Conservation (phyloP, 2,329 filamentous ascomycete species). For the Claviceps humidiphila region DNA sequence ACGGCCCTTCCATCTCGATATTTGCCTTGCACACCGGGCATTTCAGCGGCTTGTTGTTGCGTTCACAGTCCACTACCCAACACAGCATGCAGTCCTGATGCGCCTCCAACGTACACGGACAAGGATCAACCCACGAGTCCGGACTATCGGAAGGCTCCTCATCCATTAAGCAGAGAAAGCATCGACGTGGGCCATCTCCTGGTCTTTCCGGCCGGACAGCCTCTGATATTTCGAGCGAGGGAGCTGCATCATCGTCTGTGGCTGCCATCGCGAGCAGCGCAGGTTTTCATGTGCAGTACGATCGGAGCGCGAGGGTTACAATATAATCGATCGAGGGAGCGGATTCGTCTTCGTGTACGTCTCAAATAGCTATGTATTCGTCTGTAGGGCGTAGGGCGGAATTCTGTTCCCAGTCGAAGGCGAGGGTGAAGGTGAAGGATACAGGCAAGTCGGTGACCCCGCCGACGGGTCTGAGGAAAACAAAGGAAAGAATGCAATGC, state of each 20-base stretch:
- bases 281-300: neutral
- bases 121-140: constrained; percentile 68
- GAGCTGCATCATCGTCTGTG: constrained; percentile 2
- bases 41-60: constrained; percentile 48
- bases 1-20: constrained; percentile 64
- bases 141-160: constrained; percentile 35
- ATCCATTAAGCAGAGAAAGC: constrained; percentile 52
- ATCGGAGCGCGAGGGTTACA: too few species aligned
- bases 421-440: neutral
- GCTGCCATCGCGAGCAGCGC: constrained; percentile 1
- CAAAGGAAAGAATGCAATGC: too few species aligned
- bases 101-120: constrained; percentile 78
- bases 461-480: too few species aligned
- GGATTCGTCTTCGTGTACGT: neutral
- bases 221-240: constrained; percentile 8
- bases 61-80: constrained; percentile 87
- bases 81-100: constrained; percentile 83
- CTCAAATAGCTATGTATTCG: constrained; percentile 1
- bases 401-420: neutral
- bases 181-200: constrained; percentile 27
- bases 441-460: neutral
- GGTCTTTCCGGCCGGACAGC: constrained; percentile 8
- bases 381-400: neutral
- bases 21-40: constrained; percentile 84
- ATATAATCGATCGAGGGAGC: neutral